Percentiles rank a stretch among this genome's conserved stretches.
Conservation (phyloP, 371 early-diverging fungal genomes). For the Mucor ambiguus region DNA sequence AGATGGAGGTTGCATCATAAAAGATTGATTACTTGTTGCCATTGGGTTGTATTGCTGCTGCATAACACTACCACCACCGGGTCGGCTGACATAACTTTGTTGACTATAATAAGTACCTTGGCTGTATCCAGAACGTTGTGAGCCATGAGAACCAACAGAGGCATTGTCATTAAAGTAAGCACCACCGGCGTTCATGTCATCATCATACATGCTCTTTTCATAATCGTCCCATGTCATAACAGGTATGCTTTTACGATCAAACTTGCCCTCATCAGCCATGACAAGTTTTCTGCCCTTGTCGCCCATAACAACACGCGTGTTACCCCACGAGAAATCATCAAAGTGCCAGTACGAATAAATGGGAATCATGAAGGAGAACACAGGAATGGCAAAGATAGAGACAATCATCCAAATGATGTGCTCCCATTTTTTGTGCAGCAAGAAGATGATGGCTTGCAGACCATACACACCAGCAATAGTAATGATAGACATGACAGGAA, state of each 20-base stretch:
- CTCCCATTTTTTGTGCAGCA: constrained; percentile 82
- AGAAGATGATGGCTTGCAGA: constrained; percentile 81
- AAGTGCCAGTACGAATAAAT: constrained; percentile 94
- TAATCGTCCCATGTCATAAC: constrained; percentile 91
- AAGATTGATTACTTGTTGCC: constrained; percentile 9
- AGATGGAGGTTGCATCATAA: constrained; percentile 20
- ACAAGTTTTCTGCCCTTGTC: constrained; percentile 72
- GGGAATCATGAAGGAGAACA: constrained; percentile 79
- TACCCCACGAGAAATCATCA: constrained; percentile 97
- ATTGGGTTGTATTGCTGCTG: constrained; percentile 8
- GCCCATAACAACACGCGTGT: constrained; percentile 84
- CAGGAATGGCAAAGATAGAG: constrained; percentile 80
- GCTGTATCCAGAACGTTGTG: constrained; percentile 34
- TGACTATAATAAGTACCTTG: constrained; percentile 44
- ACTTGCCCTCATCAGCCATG: constrained; percentile 61
- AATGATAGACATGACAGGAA: constrained; percentile 60
- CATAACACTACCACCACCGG: constrained; percentile 5
- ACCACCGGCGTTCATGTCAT: constrained; percentile 17
- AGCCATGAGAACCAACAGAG: constrained; percentile 28
- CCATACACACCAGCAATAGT: constrained; percentile 78
- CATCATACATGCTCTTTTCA: constrained; percentile 53
- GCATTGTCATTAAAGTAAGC: constrained; percentile 30
- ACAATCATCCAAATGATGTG: constrained; percentile 97
- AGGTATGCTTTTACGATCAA: constrained; percentile 68
- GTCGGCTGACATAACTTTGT: constrained; percentile 21